Evolutionary conservation across 257 asterid genomes (phyloP), one percentile per base, ranked within the genome.

Genomic region (Mitragyna speciosa): DNA sequence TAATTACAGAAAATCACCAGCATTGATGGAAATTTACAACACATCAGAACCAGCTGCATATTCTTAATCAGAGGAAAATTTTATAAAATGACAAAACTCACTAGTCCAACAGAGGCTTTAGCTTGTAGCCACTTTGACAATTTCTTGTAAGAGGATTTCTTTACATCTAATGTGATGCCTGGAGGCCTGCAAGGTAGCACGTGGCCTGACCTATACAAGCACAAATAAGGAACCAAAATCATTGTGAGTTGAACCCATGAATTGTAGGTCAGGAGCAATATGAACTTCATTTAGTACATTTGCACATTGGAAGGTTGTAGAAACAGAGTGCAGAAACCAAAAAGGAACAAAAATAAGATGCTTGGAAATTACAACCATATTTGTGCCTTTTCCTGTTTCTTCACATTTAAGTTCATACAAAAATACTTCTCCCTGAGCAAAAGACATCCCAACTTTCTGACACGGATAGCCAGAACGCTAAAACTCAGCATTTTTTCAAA

Each of bases 71-170:
- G 11, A 24, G 72, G 16, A 63, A 12, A 67, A 72, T 41, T 26
- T 43, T 31, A 26, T 16, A 41, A 64, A 71, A 61, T 4, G 26
- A 73, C 30, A 64, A 43, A 69, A 67, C 90, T 82, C 77, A 95
- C 98, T 94, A 92, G 89, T 72, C 96, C 96, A 52, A 81, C 72
- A 76, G 89, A 87, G 48, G 96, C 83, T 87, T 87, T 93, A 51
- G 97, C 91, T 89, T 90, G 99, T 78, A 95, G 87, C 99, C 98
- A 95, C 87, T 95, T 95, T 75, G 99, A 91, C 77, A 95, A 84
- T 87, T 95, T 95, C 97, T 92, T 95, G 89, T 88, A 84, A 81
- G 98, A 95, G 73, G 99, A 95, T 83, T 95, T 95, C 84, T 93
- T 95, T 76, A 95, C 84, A 88, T 95, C 98, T 79, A 93, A 82